These are phyloP conservation scores for Suillus bovinus DNA, from an alignment of 768 basidiomycete genomes.

Conservation along the genomic window DNA sequence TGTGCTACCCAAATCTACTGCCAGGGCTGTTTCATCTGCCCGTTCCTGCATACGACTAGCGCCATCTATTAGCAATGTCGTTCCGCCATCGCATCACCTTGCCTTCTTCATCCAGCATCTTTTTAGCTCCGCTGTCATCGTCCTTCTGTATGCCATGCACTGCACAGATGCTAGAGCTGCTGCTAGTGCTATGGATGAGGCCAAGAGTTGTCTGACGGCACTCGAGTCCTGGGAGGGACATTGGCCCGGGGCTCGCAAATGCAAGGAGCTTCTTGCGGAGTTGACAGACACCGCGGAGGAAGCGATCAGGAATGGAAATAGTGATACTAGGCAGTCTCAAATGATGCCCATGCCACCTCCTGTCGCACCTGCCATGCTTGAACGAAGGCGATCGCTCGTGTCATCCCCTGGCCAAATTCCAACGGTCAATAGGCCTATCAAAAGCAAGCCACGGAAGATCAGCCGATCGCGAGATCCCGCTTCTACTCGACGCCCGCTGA, in stretches of 20 bases:
- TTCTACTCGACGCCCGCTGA: constrained; percentile 52
- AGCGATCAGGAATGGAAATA: constrained; percentile 47
- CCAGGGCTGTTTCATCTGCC: constrained; percentile 81
- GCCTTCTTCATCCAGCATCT: constrained; percentile 90
- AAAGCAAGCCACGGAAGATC: constrained; percentile 52
- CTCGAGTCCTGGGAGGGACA: constrained; percentile 81
- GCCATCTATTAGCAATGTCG: constrained; percentile 79
- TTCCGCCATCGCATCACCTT: constrained; percentile 83
- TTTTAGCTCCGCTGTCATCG: constrained; percentile 86
- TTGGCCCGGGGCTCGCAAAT: constrained; percentile 88
- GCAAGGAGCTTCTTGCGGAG: constrained; percentile 77
- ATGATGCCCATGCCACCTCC: constrained; percentile 27
- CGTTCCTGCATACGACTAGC: constrained; percentile 85
- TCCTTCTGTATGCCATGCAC: constrained; percentile 86
- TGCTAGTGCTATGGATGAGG: constrained; percentile 81
- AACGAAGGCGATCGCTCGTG: constrained; percentile 58
- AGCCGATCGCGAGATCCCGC: constrained; percentile 62
- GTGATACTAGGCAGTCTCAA: constrained; percentile 21
- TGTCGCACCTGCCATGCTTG: constrained; percentile 38
- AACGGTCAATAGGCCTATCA: constrained; percentile 48
- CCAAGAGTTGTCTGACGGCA: constrained; percentile 66
- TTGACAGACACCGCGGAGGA: constrained; percentile 68
- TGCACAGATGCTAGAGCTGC: constrained; percentile 63
- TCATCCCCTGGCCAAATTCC: constrained; percentile 40
- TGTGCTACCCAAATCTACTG: constrained; percentile 68